These are phyloP conservation scores for Cytospora schulzeri DNA, from an alignment of 2,329 filamentous ascomycete genomes.

Conservation along the genomic window DNA sequence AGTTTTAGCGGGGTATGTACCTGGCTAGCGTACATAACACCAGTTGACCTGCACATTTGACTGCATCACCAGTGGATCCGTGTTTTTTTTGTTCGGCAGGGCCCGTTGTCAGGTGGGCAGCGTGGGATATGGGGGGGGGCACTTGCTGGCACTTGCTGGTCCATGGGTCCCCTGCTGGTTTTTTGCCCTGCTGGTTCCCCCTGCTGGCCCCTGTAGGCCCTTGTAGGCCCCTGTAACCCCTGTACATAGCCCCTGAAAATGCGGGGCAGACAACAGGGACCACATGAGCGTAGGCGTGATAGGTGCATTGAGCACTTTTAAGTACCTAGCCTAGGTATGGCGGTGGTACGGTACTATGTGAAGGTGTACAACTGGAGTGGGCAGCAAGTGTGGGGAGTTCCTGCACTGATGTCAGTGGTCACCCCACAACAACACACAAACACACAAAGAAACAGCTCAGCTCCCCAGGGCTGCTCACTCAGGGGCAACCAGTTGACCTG, in stretches of 20 bases:
- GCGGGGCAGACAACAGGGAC: neutral
- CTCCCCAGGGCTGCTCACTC: too few species aligned
- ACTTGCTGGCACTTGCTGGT: too few species aligned
- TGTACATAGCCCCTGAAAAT: neutral
- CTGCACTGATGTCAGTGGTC: neutral
- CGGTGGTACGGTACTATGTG: too few species aligned
- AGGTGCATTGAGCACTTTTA: neutral
- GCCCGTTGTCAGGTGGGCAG: neutral
- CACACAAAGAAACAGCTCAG: conserved; percentile 1
- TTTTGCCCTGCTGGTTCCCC: too few species aligned
- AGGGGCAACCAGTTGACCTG: neutral
- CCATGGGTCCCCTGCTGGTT: too few species aligned
- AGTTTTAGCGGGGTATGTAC: neutral
- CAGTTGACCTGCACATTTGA: too few species aligned
- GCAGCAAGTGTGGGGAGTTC: neutral
- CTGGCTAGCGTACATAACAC: neutral
- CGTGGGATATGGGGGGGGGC: neutral
- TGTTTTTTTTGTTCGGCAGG: neutral
- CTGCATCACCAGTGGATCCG: neutral
- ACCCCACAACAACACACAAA: neutral
- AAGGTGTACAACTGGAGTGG: too few species aligned
- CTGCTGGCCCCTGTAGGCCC: neutral
- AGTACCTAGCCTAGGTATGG: too few species aligned
- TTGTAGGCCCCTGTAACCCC: neutral
- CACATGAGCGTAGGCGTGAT: neutral